Conservation (phyloP, 2,329 filamentous ascomycete species). For the Zymoseptoria pseudotritici region DNA sequence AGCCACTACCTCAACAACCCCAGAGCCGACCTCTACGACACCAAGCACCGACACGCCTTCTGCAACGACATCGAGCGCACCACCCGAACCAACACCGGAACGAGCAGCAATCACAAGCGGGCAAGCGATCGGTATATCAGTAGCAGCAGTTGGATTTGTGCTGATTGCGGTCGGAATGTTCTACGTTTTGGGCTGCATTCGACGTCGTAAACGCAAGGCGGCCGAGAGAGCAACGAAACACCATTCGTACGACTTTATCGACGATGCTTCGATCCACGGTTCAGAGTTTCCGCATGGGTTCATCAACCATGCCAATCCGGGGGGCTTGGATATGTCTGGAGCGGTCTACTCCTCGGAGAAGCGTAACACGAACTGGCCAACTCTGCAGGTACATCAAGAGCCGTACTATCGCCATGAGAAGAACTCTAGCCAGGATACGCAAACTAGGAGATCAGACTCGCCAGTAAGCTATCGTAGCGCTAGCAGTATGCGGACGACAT, state of each 20-base stretch:
- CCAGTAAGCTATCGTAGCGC: conserved; percentile 18
- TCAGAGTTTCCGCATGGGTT: conserved; percentile 16
- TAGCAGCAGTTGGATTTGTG: conserved; percentile 25
- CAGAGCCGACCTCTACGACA: background rate
- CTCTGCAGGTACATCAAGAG: background rate
- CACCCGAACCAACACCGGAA: background rate
- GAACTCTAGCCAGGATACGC: background rate
- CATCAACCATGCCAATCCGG: conserved; percentile 11
- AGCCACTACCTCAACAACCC: background rate
- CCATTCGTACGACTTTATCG: conserved; percentile 30
- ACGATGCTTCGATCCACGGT: conserved; percentile 18
- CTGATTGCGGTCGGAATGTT: conserved; percentile 18
- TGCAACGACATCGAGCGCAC: background rate
- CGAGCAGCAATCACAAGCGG: conserved; percentile 21
- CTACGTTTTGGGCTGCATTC: conserved; percentile 16
- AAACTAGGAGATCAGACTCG: conserved; percentile 2
- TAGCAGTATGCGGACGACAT: conserved; percentile 22
- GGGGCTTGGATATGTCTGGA: conserved; percentile 4
- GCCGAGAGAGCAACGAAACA: conserved; percentile 4
- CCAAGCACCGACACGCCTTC: background rate
- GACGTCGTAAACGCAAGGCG: conserved; percentile 10
- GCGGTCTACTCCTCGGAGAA: conserved; percentile 10
- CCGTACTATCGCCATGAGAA: background rate
- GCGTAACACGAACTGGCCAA: conserved; percentile 15
- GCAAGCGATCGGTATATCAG: conserved; percentile 28